phyloP scores from a whole-genome alignment of 106 monocot genomes.

The Cymbidium sinense region DNA sequence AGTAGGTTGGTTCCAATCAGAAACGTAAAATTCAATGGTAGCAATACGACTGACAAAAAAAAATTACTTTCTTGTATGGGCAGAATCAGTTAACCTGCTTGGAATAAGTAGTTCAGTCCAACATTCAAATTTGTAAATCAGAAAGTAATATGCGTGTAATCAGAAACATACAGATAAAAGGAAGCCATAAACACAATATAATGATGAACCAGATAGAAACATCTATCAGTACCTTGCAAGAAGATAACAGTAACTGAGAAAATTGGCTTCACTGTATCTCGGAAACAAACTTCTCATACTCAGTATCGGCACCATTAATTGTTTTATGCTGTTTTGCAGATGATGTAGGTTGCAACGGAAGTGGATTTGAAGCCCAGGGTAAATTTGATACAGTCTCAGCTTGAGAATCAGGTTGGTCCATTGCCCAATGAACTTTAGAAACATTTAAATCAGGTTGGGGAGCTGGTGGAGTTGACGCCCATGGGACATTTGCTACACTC shows the following conservation, averaged over 20 bases:
- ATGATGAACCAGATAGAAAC: not conserved
- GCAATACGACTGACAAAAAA: not conserved
- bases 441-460: not conserved
- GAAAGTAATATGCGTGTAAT: not conserved
- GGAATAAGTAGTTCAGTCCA: not conserved
- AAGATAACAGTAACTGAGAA: not conserved
- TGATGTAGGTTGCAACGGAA: conserved; percentile 16
- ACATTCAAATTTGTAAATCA: not conserved
- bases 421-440: not conserved
- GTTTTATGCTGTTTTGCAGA: conserved; percentile 14
- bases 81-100: conserved; percentile 2
- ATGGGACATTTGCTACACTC: conserved; percentile 26
- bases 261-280: conserved; percentile 40
- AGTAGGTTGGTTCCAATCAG: not conserved
- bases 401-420: not conserved
- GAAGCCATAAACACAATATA: not conserved
- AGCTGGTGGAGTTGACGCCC: conserved; percentile 1
- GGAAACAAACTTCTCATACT: conserved; percentile 51
- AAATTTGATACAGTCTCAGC: conserved; percentile 14
- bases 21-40: not conserved
- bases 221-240: not conserved
- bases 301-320: conserved; percentile 31
- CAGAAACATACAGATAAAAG: not conserved
- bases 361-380: conserved; percentile 5
- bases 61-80: not conserved